Conservation (phyloP, 73 alveolate species). For the Symbiodinium natans region DNA sequence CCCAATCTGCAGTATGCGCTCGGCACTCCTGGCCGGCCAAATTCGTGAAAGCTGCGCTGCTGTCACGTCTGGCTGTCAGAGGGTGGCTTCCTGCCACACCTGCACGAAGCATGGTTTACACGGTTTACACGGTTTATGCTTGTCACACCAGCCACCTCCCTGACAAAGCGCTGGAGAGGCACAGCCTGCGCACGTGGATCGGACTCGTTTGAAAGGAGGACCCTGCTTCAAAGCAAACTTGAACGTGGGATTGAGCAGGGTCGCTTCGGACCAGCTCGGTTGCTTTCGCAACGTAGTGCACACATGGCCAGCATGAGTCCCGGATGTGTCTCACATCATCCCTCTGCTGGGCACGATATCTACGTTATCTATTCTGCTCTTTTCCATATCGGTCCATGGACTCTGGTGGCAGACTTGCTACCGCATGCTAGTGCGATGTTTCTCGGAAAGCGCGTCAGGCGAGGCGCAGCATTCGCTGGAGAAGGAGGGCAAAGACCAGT, state of each 20-base stretch:
- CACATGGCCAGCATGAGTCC: neutral
- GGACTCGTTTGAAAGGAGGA: neutral
- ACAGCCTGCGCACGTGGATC: neutral
- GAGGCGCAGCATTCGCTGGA: neutral
- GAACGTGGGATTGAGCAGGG: neutral
- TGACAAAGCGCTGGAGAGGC: neutral
- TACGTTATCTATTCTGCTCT: neutral
- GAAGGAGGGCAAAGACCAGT: neutral
- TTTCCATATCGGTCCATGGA: neutral
- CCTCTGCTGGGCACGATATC: too few relatives aligned
- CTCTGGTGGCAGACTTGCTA: neutral
- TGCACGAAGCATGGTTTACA: too few relatives aligned
- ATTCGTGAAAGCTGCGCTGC: neutral
- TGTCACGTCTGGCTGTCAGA: neutral
- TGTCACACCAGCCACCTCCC: neutral
- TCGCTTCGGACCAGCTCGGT: neutral
- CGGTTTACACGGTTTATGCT: too few relatives aligned
- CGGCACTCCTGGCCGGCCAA: neutral
- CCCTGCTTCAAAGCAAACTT: neutral
- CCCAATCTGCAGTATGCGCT: too few relatives aligned
- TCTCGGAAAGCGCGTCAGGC: neutral
- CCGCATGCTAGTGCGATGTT: too few relatives aligned
- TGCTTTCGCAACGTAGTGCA: conserved; percentile 10
- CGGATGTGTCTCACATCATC: neutral
- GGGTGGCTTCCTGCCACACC: neutral